Base-by-base conservation (phyloP, 2,329 filamentous ascomycete species). In the Cercospora zeae-maydis region DNA sequence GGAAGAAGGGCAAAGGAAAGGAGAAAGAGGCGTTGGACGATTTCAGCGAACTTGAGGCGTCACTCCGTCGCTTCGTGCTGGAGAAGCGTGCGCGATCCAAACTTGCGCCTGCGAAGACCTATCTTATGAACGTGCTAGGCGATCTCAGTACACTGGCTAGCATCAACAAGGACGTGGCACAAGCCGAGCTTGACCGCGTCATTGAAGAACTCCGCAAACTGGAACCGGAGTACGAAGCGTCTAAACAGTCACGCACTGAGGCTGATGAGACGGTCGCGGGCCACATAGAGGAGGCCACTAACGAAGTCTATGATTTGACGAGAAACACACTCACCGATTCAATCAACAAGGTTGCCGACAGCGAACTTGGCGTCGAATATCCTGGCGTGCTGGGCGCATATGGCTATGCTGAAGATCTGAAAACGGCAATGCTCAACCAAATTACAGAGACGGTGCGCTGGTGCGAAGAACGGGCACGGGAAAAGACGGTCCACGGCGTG, bases 31-130 rank as follows among this genome's bases (percentile, higher is more conserved):
- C 96, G 77, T 82, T 93, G 10, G 86, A 88, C 63, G 93, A 98
- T 72, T 99, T 99, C 74, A 89, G 93, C 72, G 88, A 89, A 58
- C 83, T 99, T 4, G 95, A 99, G 76, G 86, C 91, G 68, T 95
- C 95, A 3, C 78, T 99, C 37, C 86, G 95, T 63, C 87, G 93
- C 49, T 99, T 99, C 70, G 95, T 99, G 7, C 83, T 99, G 27
- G 95, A 99, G 75, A 98, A 98, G 81, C 87, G 95, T 61, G 92
- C 95, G 53, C 87, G 92, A 31, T 98, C 95, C 8, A 99, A 99
- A 79, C 84, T 99, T 63, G 93, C 95, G 1, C 95, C 95, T 4
- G 95, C 95, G 6, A 93, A 92, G 78, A 98, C 93, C 1, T 99
- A 99, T 74, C 85, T 99, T 1, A 81, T 96, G 71, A 99, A 99